These are phyloP conservation scores for Cladorrhinum sp. DNA, from an alignment of 2,329 filamentous ascomycete species.

Conservation along the genomic window DNA sequence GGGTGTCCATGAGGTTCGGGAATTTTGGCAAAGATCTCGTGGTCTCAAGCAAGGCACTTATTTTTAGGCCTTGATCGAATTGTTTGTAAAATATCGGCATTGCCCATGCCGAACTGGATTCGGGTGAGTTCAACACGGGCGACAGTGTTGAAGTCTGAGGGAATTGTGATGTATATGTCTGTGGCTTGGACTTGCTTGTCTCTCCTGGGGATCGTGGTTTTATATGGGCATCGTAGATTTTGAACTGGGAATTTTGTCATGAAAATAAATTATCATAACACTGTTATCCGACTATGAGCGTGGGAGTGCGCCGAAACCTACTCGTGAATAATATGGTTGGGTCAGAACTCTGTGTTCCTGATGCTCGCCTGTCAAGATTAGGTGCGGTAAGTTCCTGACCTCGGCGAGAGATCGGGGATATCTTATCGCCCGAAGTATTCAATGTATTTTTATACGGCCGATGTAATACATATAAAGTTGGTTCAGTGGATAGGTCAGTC, in stretches of 20 bases:
- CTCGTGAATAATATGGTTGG: not conserved
- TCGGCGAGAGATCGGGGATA: not conserved
- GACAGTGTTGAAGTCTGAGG: not conserved
- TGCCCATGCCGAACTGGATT: too few relatives aligned
- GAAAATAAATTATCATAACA: not conserved
- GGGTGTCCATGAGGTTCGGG: too few relatives aligned
- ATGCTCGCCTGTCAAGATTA: too few relatives aligned
- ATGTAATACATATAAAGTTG: not conserved
- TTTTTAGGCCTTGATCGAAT: too few relatives aligned
- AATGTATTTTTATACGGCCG: not conserved
- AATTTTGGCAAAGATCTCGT: too few relatives aligned
- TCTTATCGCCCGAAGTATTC: not conserved
- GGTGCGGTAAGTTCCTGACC: not conserved
- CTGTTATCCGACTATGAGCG: not conserved
- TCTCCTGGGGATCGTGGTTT: not conserved
- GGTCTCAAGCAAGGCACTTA: too few relatives aligned
- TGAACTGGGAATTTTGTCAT: not conserved
- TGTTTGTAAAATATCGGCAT: too few relatives aligned
- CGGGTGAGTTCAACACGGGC: too few relatives aligned
- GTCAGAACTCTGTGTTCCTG: not conserved
- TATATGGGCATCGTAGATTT: not conserved
- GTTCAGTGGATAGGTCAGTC: too few relatives aligned
- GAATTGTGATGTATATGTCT: not conserved
- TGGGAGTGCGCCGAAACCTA: not conserved
- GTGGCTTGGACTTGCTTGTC: not conserved